Evolutionary conservation across 176 grass and related monocot species (phyloP), one percentile per base, ranked within the genome.

Genomic region (Bolboschoenus planiculmis): DNA sequence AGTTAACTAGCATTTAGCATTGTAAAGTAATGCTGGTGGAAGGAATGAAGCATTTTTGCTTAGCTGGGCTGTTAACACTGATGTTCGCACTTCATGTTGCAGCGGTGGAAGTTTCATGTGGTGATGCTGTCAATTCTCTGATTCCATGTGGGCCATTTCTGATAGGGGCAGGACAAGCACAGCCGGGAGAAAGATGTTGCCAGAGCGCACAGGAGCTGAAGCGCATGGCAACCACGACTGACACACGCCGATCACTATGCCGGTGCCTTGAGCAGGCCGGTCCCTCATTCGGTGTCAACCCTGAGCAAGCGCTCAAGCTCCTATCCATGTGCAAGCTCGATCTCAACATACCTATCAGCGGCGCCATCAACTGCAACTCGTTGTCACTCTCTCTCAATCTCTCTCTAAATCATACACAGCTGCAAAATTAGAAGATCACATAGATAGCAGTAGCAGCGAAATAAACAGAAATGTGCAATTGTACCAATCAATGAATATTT

Each of bases 221-320:
- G 5, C 23, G 26, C 50, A 86, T 89, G 87, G 87, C 85, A 8
- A 7, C 10, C 4, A 94, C 87, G n/a, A 56, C 30, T 14, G 85
- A 2, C 7, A 63, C n/a, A 27, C 89, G 92, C 0, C 85, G 87
- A 11, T 83, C 83, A 31, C 13, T 91, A 10, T 91, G 92, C 87
- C 33, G 61, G 83, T 94, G 92, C 81, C 71, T 94, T 39, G 67
- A 84, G 74, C 56, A 91, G 56, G 78, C 87, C 0, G 92, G 72
- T 6, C 89, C 89, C 21, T 94, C 85, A 1, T 91, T 94, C 55
- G 92, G 87, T 39, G 87, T 89, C 78, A 65, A 83, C 10, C 92
- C 87, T 10, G 71, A 87, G 30, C 88, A 88, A 27, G 89, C 88
- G 0, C 13, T 7, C 40, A 73, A 31, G 27, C 91, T 94, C 2